Evolutionary conservation across 2,329 filamentous ascomycete genomes (phyloP).

Genomic region (Diplodia intermedia): DNA sequence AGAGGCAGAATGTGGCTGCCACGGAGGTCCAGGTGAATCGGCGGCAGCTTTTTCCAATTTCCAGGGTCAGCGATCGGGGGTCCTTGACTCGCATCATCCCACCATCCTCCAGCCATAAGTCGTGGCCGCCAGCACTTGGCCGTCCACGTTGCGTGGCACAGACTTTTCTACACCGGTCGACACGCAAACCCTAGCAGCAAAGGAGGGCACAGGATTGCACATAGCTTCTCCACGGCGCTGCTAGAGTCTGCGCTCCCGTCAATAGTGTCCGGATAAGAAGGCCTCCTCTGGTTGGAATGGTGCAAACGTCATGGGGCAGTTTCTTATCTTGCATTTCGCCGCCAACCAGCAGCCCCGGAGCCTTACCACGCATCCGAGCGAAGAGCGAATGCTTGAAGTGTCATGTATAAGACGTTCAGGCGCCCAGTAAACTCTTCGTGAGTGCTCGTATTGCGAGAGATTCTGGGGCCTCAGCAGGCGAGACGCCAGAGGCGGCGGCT

Average conservation of each 20-base stretch:
- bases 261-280: neutral
- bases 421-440: neutral
- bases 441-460: conserved; percentile 2
- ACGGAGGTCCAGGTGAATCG: conserved; percentile 8
- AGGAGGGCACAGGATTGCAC: neutral
- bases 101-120: too few relatives aligned
- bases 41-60: neutral
- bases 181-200: neutral
- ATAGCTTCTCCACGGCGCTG: too few relatives aligned
- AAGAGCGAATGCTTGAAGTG: neutral
- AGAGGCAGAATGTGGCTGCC: neutral
- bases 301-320: neutral
- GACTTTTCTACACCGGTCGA: conserved; percentile 13
- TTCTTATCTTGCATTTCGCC: neutral
- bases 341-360: neutral
- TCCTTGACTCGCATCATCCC: neutral
- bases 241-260: neutral
- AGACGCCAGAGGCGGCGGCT: conserved; percentile 1
- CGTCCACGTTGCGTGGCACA: conserved; percentile 22
- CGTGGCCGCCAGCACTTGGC: conserved; percentile 6
- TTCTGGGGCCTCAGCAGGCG: conserved; percentile 6
- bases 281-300: neutral
- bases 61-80: conserved; percentile 19
- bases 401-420: conserved; percentile 6
- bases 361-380: neutral